Base-by-base conservation (phyloP, 2,329 filamentous ascomycete genomes). In the Colletotrichum sidae region DNA sequence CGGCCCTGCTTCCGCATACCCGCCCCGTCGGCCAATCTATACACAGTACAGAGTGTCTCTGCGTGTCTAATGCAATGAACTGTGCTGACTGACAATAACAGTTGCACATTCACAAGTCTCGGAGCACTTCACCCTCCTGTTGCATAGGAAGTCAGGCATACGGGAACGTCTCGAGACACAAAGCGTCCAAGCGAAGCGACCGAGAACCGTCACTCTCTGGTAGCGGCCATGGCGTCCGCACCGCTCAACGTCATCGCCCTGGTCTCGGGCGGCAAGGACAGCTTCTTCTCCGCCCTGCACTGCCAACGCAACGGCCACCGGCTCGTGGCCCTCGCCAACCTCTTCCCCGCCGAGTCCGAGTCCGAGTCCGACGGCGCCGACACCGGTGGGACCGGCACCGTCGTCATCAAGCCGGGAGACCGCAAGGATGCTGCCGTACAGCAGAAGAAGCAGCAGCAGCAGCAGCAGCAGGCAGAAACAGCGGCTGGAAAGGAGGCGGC, bases 211-310 rank as follows among this genome's bases (percentile, higher is more conserved):
- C 9, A 13, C 17, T 7, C 37, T 34, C 37, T 35, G 38, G 54
- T 64, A 56, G 49, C 65, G 66, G 65, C 68, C 71, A 84, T 83
- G 81, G 71, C 79, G 60, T 70, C 75, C 64, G 79, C 82, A 68
- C 77, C 79, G 67, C 80, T 90, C 69, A 90, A 94, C 71, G 94
- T 97, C 69, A 94, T 99, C 71, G 95, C 93, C 54, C 84, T 99
- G 68, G 90, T 99, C 69, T 99, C 96, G 17, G 96, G 96, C 66
- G 96, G 96, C 70, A 99, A 99, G 80, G 96, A 99, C 81, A 97
- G 95, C 69, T 91, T 99, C 77, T 98, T 92, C 81, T 95, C 93
- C 17, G 86, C 97, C 70, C 86, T 97, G 64, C 96, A 99, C 81
- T 97, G 94, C 78, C 83, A 93, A 69, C 88, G 89, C 65, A 92